These are phyloP conservation scores for Auricularia sp. DNA, from an alignment of 768 basidiomycete species.

Conservation along the genomic window DNA sequence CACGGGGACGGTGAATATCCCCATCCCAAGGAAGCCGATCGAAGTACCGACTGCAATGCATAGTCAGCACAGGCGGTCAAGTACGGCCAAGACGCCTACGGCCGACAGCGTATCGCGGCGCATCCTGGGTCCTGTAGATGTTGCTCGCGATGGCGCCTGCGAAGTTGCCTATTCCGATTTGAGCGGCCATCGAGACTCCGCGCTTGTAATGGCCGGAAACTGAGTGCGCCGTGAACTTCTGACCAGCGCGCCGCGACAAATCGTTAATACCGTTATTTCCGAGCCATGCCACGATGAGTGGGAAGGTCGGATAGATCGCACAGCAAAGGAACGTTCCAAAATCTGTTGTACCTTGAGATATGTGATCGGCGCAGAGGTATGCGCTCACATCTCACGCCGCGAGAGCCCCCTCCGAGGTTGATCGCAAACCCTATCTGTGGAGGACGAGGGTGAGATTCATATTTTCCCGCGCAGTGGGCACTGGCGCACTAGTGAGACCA, in stretches of 20 bases:
- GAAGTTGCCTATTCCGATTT: constrained; percentile 61
- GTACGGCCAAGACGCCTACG: constrained; percentile 24
- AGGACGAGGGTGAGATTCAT: not conserved
- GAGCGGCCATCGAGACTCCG: constrained; percentile 53
- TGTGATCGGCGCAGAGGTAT: not conserved
- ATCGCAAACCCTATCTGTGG: not conserved
- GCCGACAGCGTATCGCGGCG: constrained; percentile 51
- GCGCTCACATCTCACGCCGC: not conserved
- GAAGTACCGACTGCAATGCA: constrained; percentile 41
- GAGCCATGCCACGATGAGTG: constrained; percentile 50
- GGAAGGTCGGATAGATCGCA: constrained; percentile 49
- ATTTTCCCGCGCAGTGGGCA: not conserved
- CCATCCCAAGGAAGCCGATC: constrained; percentile 60
- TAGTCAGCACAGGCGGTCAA: not conserved
- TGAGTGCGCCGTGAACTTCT: not conserved
- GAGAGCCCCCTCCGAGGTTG: not conserved
- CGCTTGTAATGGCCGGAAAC: constrained; percentile 61
- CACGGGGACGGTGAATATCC: constrained; percentile 41
- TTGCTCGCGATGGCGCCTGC: constrained; percentile 54
- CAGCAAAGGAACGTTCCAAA: constrained; percentile 62
- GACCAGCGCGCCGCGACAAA: too few species aligned
- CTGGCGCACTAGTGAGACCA: not conserved
- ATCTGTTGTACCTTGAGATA: not conserved
- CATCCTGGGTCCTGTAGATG: constrained; percentile 48
- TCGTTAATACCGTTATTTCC: not conserved